A percentile compares a stretch with the other conserved stretches of the same genome.
These are phyloP conservation scores for Malassezia arunalokei DNA, from an alignment of 1,284 basidiomycete species.

Conservation along the genomic window DNA sequence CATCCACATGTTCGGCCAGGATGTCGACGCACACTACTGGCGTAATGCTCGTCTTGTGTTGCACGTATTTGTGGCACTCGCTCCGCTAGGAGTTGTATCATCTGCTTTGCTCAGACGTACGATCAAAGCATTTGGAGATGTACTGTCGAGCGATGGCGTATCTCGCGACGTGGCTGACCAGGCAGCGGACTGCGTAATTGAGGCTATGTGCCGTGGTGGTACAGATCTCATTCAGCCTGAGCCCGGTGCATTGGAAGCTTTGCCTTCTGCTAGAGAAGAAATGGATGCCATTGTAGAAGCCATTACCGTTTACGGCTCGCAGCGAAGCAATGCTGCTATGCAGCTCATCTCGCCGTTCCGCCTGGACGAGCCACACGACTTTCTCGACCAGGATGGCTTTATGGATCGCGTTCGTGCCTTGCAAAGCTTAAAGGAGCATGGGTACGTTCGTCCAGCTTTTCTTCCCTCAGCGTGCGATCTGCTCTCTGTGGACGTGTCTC, in stretches of 20 bases:
- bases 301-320: conserved; percentile 26
- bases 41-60: conserved; percentile 34
- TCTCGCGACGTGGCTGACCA: conserved; percentile 3
- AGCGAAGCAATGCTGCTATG: conserved; percentile 21
- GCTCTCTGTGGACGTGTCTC: conserved; percentile 31
- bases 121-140: conserved; percentile 66
- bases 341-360: conserved; percentile 26
- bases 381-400: conserved; percentile 34
- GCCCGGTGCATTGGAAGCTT: conserved; percentile 8
- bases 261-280: conserved; percentile 15
- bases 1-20: conserved; percentile 32
- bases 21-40: conserved; percentile 40
- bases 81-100: conserved; percentile 57
- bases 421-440: conserved; percentile 16
- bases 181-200: conserved; percentile 71
- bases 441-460: conserved; percentile 26
- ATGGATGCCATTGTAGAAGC: conserved; percentile 31
- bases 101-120: conserved; percentile 63
- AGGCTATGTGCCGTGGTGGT: conserved; percentile 54
- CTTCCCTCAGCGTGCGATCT: conserved; percentile 31
- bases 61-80: conserved; percentile 44
- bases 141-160: conserved; percentile 78
- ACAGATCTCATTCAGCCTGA: conserved; percentile 21
- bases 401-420: conserved; percentile 30
- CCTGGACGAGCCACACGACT: conserved; percentile 14